A percentile compares a stretch with the other conserved stretches of the same genome.
Conservation (phyloP, 2,329 filamentous ascomycete genomes). For the Pestalotiopsis sp. region DNA sequence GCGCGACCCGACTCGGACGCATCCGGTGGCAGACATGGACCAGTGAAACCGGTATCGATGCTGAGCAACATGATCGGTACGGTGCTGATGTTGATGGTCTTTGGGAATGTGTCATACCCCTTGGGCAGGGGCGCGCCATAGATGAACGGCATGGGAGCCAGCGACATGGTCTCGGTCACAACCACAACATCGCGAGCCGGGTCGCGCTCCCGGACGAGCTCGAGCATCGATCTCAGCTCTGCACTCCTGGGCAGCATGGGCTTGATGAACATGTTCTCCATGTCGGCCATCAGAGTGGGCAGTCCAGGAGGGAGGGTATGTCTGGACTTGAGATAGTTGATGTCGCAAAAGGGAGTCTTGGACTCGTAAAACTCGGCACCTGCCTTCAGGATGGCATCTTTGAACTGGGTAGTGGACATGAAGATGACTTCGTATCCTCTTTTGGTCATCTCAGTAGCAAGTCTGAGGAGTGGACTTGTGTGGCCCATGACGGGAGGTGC, state of each 20-base stretch:
- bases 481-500: constrained; percentile 24
- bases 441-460: constrained; percentile 31
- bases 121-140: constrained; percentile 25
- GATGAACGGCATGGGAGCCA: constrained; percentile 31
- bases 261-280: constrained; percentile 30
- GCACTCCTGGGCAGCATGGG: constrained; percentile 2
- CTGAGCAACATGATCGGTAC: constrained; percentile 32
- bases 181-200: constrained; percentile 33
- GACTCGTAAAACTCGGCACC: constrained; percentile 27
- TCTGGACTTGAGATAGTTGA: constrained; percentile 6
- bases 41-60: constrained; percentile 33
- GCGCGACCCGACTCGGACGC: constrained; percentile 29
- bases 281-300: constrained; percentile 24
- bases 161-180: constrained; percentile 33
- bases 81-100: constrained; percentile 34
- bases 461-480: constrained; percentile 22
- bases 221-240: constrained; percentile 17
- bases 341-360: constrained; percentile 7
- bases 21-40: constrained; percentile 32
- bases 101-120: constrained; percentile 25
- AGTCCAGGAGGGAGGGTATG: constrained; percentile 10
- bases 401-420: constrained; percentile 17
- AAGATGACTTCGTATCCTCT: constrained; percentile 20
- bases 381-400: constrained; percentile 21
- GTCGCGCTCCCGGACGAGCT: constrained; percentile 25